phyloP scores from a whole-genome alignment of 345 rosid species.

The Geranium rotundifolium region DNA sequence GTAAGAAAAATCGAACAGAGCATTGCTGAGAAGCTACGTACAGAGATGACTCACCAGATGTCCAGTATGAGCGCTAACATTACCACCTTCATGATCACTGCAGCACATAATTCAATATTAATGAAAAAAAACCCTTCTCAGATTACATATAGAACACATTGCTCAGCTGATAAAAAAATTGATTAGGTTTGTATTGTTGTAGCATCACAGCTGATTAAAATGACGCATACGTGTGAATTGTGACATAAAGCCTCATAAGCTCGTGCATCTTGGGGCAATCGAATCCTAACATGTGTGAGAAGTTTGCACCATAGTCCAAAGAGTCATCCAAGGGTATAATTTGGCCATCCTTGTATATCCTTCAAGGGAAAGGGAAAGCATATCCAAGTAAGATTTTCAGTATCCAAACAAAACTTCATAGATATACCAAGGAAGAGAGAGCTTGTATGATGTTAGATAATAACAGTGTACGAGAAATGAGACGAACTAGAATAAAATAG shows the following conservation, averaged over 20 bases:
- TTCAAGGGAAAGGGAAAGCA: slow-evolving; percentile 16
- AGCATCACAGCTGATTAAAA: too few relatives aligned
- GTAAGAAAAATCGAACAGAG: too few relatives aligned
- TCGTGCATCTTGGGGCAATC: slow-evolving; percentile 75
- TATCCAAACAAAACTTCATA: too few relatives aligned
- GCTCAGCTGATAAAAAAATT: too few relatives aligned
- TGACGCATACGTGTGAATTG: slow-evolving; percentile 61
- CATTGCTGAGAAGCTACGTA: background rate
- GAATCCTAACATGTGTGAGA: slow-evolving; percentile 87
- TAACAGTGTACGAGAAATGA: too few relatives aligned
- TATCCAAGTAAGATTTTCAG: too few relatives aligned
- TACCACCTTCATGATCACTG: slow-evolving; percentile 99
- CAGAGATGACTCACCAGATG: slow-evolving; percentile 55
- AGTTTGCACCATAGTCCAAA: slow-evolving; percentile 91
- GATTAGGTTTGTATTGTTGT: too few relatives aligned
- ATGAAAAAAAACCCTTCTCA: too few relatives aligned
- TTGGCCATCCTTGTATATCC: slow-evolving; percentile 74
- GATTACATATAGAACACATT: too few relatives aligned
- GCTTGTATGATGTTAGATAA: too few relatives aligned
- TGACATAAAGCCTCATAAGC: slow-evolving; percentile 96
- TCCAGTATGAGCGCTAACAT: slow-evolving; percentile 98
- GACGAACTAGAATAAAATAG: too few relatives aligned
- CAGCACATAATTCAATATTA: slow-evolving; percentile 1
- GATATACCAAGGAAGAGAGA: too few relatives aligned
- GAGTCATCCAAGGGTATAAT: slow-evolving; percentile 55